Base-by-base conservation (phyloP, 768 basidiomycete genomes). In the Rhizopogon vulgaris region DNA sequence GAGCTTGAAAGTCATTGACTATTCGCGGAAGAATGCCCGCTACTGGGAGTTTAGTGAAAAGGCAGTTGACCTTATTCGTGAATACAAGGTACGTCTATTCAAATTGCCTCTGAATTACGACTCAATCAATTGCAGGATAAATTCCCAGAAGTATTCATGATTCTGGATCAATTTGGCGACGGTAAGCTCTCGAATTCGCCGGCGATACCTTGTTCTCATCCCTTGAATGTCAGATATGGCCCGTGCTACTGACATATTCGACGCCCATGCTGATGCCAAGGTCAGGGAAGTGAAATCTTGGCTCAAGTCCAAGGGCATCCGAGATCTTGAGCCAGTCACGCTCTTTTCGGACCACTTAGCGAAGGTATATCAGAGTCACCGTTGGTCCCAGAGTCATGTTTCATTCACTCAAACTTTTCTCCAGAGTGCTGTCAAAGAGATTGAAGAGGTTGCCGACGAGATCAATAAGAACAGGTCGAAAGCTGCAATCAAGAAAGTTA, bases 21-120 rank as follows among this genome's bases (percentile, higher is more conserved):
- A 96, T 69, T 87, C 93, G 6, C 78, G 82, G 55, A 94, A 95
- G 69, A 82, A 85, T 27, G 86, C 85, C 8, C 73, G 84, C 7
- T 76, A 82, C 32, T 99, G 95, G 96, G 94, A 99, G 63, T 98
- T 87, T 62, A 95, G 92, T 60, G 81, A 92, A 53, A 90, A 85
- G 63, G 86, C 95, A 0, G 70, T 94, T 37, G 75, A 85, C 24
- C 77, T 97, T 15, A 79, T 97, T 51, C 74, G 72, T 38, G 85
- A 93, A 51, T 99, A 98, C 73, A 88, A 87, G 78, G 87, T 85
- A 11, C 49, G 4, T 8, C 4, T 9, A 40, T 36, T 11, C 3
- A 11, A 27, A 17, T 7, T 0, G 2, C 3, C 12, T 25, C 25
- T 0, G 8, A 10, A 30, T 38, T 34, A 1, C 49, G 50, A 38